Evolutionary conservation across 139 green algal genomes (phyloP).

Genomic region (Picochlorum sp.): DNA sequence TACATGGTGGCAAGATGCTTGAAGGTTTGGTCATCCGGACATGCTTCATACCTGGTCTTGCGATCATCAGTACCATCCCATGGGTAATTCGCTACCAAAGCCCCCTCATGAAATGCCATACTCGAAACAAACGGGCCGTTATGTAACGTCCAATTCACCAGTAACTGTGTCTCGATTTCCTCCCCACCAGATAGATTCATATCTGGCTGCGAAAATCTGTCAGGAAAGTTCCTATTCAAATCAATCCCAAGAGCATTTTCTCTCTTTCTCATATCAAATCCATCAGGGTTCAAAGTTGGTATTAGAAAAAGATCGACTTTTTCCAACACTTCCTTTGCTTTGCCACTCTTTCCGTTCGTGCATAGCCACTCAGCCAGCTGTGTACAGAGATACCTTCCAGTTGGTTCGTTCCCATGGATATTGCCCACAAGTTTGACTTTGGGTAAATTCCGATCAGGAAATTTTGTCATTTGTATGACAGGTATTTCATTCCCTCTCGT

Average conservation of each 20-base stretch:
- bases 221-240: slow-evolving; percentile 89
- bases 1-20: slow-evolving; percentile 56
- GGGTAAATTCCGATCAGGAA: slow-evolving; percentile 33
- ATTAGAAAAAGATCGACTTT: slow-evolving; percentile 58
- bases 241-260: slow-evolving; percentile 52
- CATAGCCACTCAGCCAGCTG: slow-evolving; percentile 73
- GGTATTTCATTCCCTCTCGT: slow-evolving; percentile 24
- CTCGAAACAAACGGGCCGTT: slow-evolving; percentile 31
- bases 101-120: slow-evolving; percentile 36
- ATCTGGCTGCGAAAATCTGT: slow-evolving; percentile 30
- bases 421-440: slow-evolving; percentile 61
- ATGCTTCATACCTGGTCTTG: slow-evolving; percentile 37
- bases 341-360: slow-evolving; percentile 12
- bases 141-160: slow-evolving; percentile 56
- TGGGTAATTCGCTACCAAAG: slow-evolving; percentile 77
- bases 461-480: slow-evolving; percentile 48
- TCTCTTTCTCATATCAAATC: slow-evolving; percentile 39
- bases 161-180: slow-evolving; percentile 50
- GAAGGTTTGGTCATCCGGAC: slow-evolving; percentile 72
- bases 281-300: slow-evolving; percentile 81
- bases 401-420: slow-evolving; percentile 85
- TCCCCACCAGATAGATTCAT: slow-evolving; percentile 32
- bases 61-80: slow-evolving; percentile 61
- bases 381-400: slow-evolving; percentile 60
- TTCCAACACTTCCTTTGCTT: slow-evolving; percentile 37